Conservation (phyloP, 345 rosid genomes). For the Euphorbia lathyris region DNA sequence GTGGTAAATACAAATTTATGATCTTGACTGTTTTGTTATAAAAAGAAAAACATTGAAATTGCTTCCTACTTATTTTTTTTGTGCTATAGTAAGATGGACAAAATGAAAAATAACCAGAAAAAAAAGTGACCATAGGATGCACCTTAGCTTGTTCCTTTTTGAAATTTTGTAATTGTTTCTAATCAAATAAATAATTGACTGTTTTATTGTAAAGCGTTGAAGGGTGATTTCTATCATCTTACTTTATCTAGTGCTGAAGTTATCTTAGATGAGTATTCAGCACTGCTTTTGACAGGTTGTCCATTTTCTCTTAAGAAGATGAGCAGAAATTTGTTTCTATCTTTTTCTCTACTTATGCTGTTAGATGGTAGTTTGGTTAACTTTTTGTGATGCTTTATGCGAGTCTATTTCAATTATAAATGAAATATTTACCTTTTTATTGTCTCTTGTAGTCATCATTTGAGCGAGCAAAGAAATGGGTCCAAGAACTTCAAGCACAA, state of each 20-base stretch:
- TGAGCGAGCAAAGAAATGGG: constrained; percentile 97
- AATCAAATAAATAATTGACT: not conserved
- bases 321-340: not conserved
- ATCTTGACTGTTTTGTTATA: too few relatives aligned
- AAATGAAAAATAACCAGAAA: too few relatives aligned
- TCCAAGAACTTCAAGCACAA: constrained; percentile 93
- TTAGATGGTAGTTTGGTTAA: not conserved
- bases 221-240: not conserved
- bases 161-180: not conserved
- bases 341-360: not conserved
- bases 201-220: not conserved
- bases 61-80: not conserved
- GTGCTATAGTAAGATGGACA: not conserved
- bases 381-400: not conserved
- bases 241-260: not conserved
- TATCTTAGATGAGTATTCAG: not conserved
- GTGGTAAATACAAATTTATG: too few relatives aligned
- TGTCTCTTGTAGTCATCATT: constrained; percentile 62
- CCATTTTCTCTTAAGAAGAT: not conserved
- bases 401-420: not conserved
- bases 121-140: too few relatives aligned
- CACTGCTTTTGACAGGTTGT: not conserved
- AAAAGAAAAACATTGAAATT: not conserved
- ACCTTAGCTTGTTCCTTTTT: not conserved
- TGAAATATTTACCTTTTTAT: not conserved